Base-by-base conservation (phyloP, 805 yeast genomes). In the Groenewaldozyma salmanticensis region DNA sequence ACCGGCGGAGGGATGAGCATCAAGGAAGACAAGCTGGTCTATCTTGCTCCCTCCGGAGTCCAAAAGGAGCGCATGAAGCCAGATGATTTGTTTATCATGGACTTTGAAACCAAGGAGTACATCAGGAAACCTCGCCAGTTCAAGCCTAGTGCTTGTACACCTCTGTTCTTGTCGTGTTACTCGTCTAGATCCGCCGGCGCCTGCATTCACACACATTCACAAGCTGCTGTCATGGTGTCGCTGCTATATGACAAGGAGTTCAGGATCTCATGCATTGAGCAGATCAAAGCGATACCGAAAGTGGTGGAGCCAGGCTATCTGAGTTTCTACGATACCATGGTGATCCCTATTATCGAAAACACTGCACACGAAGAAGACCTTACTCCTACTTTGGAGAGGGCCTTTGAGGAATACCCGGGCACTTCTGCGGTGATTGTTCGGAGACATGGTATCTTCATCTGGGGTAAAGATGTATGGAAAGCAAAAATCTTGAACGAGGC, bases 1-100 rank as follows among this genome's bases (percentile, higher is more conserved):
- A 90, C 97, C 1, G 96, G 95, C 2, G 97, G 96, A 24, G 96
- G 96, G 2, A 80, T 90, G 52, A 81, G 94, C 24, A 80, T 88
- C 38, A 63, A 79, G 41, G 68, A 74, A 37, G 64, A 57, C 42
- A 68, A 75, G 45, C 53, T 65, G 17, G 74, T 84, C 15, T 88
- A 72, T 58, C 71, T 88, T 32, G 94, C 96, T 0, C 96, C 97
- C 3, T 82, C 94, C n/a, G 96, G 96, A 1, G 94, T 88, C 5
- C 96, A 88, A 58, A 88, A 88, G 64, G 97, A 88, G 54, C 68
- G 87, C 45, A 79, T 88, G 75, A 62, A 70, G 32, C 94, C 95
- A 3, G 70, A 72, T 47, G 85, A 90, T 57, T 71, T 88, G 75
- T 85, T 85, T 59, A 85, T 85, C 11, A 75, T 78, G 64, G 77